Evolutionary conservation across 108 stramenopile genomes (phyloP).

Genomic region (Skeletonema tropicum): DNA sequence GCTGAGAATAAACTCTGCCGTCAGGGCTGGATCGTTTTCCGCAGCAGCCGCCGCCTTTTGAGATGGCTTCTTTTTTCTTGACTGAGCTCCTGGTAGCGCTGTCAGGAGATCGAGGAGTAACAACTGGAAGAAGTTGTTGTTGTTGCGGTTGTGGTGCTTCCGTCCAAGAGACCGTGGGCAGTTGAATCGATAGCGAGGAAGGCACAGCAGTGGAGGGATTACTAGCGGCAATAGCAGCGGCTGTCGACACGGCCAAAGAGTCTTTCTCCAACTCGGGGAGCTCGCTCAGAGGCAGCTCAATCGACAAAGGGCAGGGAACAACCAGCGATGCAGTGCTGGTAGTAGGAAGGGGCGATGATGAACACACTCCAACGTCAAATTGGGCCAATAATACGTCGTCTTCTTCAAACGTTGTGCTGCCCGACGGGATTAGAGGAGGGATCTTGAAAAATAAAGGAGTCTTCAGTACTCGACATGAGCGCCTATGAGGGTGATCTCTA

Average conservation of each 20-base stretch:
- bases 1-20: background rate
- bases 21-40: background rate
- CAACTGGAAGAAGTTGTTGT: background rate
- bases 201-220: background rate
- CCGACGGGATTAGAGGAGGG: background rate
- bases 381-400: background rate
- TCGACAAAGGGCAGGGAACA: background rate
- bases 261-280: background rate
- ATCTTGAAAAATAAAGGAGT: background rate
- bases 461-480: constrained; percentile 3
- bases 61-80: background rate
- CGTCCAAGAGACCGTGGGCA: background rate
- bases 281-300: background rate
- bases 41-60: background rate
- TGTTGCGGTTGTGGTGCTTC: background rate
- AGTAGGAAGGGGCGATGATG: background rate
- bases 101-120: background rate
- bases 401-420: constrained; percentile 3
- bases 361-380: background rate
- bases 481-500: background rate
- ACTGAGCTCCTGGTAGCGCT: background rate
- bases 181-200: constrained; percentile 1
- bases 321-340: background rate
- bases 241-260: background rate
- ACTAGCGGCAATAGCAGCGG: constrained; percentile 4